phyloP scores from a whole-genome alignment of 768 basidiomycete species.

The Pulveroboletus sp. region DNA sequence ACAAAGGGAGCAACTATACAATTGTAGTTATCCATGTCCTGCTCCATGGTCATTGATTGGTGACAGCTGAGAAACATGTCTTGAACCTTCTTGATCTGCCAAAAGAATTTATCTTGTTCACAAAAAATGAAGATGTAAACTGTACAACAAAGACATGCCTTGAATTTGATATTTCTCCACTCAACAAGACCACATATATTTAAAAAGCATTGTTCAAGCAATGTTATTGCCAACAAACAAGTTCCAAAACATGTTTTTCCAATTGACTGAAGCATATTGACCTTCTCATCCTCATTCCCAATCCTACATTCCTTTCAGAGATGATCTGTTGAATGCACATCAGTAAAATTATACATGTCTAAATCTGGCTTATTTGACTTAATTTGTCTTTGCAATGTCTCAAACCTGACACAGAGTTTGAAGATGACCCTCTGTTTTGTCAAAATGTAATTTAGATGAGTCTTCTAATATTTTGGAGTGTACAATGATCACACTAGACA shows the following conservation, averaged over 20 bases:
- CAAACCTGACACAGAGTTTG: no score
- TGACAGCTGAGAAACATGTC: no score
- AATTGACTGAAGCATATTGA: background rate
- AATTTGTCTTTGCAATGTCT: no score
- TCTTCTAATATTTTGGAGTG: no score
- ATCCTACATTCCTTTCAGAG: background rate
- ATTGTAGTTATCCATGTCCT: background rate
- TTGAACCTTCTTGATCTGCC: background rate
- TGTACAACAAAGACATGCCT: no score
- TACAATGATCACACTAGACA: no score
- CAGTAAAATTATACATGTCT: no score
- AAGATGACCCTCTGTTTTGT: no score
- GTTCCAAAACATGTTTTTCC: background rate
- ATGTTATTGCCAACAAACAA: background rate
- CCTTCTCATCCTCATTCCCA: background rate
- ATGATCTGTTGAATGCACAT: background rate
- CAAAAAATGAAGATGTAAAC: background rate
- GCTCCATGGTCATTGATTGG: background rate
- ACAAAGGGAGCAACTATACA: background rate
- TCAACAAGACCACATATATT: background rate
- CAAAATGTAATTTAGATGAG: no score
- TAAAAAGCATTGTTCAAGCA: background rate
- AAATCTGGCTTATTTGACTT: no score
- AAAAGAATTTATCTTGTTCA: no score
- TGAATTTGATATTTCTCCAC: background rate